Conservation (phyloP, 2,329 filamentous ascomycete genomes). For the Hypoxylon sp. region DNA sequence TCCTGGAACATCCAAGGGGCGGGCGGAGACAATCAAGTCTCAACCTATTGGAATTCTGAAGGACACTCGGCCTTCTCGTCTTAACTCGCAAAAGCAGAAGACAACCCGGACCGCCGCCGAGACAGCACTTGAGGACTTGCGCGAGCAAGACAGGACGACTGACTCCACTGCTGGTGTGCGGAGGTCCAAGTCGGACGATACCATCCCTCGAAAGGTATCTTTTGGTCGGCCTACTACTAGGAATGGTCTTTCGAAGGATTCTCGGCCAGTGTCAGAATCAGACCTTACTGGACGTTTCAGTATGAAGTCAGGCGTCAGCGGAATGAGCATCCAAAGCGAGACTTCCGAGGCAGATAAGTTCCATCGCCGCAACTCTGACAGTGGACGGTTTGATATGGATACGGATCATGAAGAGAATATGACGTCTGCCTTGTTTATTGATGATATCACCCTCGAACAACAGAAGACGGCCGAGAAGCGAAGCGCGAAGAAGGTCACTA, state of each 20-base stretch:
- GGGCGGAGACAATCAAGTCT: conserved; percentile 33
- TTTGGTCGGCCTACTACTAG: conserved; percentile 28
- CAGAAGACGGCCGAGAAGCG: conserved; percentile 51
- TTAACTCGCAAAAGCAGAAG: conserved; percentile 39
- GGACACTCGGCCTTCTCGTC: conserved; percentile 53
- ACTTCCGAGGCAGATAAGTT: conserved; percentile 46
- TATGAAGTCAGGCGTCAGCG: conserved; percentile 53
- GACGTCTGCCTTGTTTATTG: conserved; percentile 72
- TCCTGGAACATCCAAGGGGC: conserved; percentile 41
- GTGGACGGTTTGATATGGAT: conserved; percentile 51
- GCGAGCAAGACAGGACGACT: conserved; percentile 21
- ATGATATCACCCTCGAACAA: conserved; percentile 68
- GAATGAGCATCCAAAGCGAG: conserved; percentile 52
- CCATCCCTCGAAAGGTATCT: conserved; percentile 37
- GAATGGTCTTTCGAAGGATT: conserved; percentile 11
- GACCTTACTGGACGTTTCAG: conserved; percentile 56
- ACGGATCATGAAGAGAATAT: conserved; percentile 64
- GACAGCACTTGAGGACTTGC: conserved; percentile 38
- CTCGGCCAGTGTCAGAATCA: conserved; percentile 36
- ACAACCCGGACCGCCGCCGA: conserved; percentile 3
- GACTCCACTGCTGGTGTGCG: conserved; percentile 21
- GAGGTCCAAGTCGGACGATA: conserved; percentile 38
- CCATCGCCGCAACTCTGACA: conserved; percentile 47
- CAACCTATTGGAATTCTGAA: conserved; percentile 56
- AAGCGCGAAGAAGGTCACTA: conserved; percentile 47